Conservation (phyloP, 2,329 filamentous ascomycete species). For the Colletotrichum lini region DNA sequence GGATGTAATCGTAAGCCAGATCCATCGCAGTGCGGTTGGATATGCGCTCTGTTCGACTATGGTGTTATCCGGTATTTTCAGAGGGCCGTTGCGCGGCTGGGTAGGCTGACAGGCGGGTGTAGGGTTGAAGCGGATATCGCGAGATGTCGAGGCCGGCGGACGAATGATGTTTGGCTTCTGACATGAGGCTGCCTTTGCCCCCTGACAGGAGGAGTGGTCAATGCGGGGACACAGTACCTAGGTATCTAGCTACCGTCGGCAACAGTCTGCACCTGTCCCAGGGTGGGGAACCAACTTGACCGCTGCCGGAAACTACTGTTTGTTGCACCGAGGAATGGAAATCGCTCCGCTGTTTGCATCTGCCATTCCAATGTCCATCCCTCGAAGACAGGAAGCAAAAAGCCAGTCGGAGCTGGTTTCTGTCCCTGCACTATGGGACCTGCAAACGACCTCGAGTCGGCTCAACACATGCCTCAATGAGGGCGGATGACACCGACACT, state of each 20-base stretch:
- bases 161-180: slow-evolving; percentile 38
- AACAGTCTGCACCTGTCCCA: neutral
- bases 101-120: slow-evolving; percentile 27
- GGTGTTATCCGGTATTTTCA: slow-evolving; percentile 4
- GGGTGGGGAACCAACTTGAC: slow-evolving; percentile 21
- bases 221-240: slow-evolving; percentile 19
- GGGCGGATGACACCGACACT: neutral
- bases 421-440: slow-evolving; percentile 26
- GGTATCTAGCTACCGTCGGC: neutral
- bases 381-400: neutral
- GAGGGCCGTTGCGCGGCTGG: slow-evolving; percentile 37
- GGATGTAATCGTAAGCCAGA: slow-evolving; percentile 96
- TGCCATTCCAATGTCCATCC: slow-evolving; percentile 12
- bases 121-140: slow-evolving; percentile 23
- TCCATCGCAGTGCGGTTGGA: slow-evolving; percentile 75
- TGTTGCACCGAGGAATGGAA: slow-evolving; percentile 10
- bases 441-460: slow-evolving; percentile 22
- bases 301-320: slow-evolving; percentile 21
- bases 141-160: slow-evolving; percentile 31
- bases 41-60: slow-evolving; percentile 14
- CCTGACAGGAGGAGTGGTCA: slow-evolving; percentile 38
- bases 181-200: slow-evolving; percentile 39
- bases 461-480: slow-evolving; percentile 1
- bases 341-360: slow-evolving; percentile 8
- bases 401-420: neutral